Base-by-base conservation (phyloP, 2,329 filamentous ascomycete species). In the Delphinella strobiligena region DNA sequence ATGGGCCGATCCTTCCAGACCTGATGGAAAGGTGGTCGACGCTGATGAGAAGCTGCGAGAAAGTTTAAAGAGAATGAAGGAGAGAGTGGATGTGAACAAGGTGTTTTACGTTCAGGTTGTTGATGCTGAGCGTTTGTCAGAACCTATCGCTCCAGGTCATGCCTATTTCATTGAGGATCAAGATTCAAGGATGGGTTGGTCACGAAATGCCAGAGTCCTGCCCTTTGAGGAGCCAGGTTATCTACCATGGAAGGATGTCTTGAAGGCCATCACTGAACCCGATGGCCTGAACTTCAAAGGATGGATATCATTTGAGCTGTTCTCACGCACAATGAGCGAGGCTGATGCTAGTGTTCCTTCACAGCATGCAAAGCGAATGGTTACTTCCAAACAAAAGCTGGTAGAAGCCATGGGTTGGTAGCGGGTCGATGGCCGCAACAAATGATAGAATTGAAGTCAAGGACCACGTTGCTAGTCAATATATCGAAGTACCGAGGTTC, bases 51-150 rank as follows among this genome's bases (percentile, higher is more conserved):
- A 7, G 22, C 12, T 27, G 22, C 7, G 12, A 12, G 22, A 27
- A 12, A 27, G 22, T 27, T 27, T 27, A 12, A 12, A 27, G 12
- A 27, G 12, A 12, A 27, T 27, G 22, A 27, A 27, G 22, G 12
- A 27, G 22, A 27, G 7, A 7, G 22, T 27, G 22, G 22, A 27
- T 27, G 22, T 27, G 22, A 27, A 27, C n/a, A 84, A 82, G 55
- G 67, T 89, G 0, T 84, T 86, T 51, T 84, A 83, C 50, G 66
- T 89, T 1, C 84, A 89, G 54, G 69, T 88, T 5, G 82, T 82
- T 3, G 83, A 89, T 51, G 83, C 75, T 1, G 80, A 85, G 54
- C 65, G 70, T 3, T 64, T 88, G n/a, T n/a, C n/a, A n/a, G n/a
- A n/a, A n/a, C n/a, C n/a, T n/a, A n/a, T n/a, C n/a, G n/a, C n/a